A percentile compares a stretch with the other conserved stretches of the same genome.
Evolutionary conservation across 352 stramenopile genomes (phyloP).

Genomic region (Globisporangium parvum): DNA sequence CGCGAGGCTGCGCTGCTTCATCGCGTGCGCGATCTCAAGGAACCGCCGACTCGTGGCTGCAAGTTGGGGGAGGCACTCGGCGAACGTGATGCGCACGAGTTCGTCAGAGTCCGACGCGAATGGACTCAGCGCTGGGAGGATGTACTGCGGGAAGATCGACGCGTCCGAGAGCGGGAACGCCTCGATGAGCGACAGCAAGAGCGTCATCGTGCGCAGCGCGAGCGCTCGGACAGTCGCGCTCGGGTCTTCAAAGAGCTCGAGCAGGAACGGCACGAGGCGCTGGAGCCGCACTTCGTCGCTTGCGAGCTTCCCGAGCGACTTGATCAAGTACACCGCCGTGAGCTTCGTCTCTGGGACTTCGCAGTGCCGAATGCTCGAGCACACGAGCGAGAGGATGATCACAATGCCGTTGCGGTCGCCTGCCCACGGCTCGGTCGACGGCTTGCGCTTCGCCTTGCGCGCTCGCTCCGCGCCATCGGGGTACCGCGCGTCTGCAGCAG

Average conservation of each 20-base stretch:
- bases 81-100: constrained; percentile 94
- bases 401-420: constrained; percentile 78
- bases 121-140: constrained; percentile 89
- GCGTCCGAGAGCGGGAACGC: constrained; percentile 93
- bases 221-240: constrained; percentile 87
- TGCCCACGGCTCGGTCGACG: constrained; percentile 18
- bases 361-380: constrained; percentile 77
- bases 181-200: constrained; percentile 87
- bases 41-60: constrained; percentile 92
- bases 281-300: constrained; percentile 94
- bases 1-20: constrained; percentile 68
- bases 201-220: constrained; percentile 87
- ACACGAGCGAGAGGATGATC: constrained; percentile 82
- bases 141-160: constrained; percentile 96
- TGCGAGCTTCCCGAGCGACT: constrained; percentile 82
- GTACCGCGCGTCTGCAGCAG: background rate
- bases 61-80: constrained; percentile 88
- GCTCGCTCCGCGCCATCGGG: constrained; percentile 11
- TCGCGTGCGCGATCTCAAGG: constrained; percentile 89
- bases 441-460: constrained; percentile 8
- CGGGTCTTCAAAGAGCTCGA: constrained; percentile 92
- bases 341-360: constrained; percentile 83
- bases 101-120: constrained; percentile 90
- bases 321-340: constrained; percentile 90
- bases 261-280: constrained; percentile 90